phyloP scores from a whole-genome alignment of 2,329 filamentous ascomycete genomes.

The Herpotrichia juniperi region DNA sequence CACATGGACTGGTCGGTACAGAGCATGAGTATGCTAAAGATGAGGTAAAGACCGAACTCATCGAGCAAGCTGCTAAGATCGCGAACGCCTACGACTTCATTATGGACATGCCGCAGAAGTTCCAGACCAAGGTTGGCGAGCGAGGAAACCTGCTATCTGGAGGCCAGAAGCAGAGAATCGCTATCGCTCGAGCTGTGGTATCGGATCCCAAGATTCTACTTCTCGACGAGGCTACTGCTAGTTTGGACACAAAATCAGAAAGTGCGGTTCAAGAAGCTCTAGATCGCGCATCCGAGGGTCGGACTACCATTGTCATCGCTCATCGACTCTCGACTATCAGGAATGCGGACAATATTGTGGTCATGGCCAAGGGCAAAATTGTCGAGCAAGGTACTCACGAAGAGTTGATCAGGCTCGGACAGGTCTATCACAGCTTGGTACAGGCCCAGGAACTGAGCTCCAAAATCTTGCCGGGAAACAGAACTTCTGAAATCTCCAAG shows the following conservation, averaged over 20 bases:
- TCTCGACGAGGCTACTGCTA: slow-evolving; percentile 93
- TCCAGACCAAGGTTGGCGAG: slow-evolving; percentile 94
- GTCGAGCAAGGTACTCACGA: slow-evolving; percentile 92
- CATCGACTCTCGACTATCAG: slow-evolving; percentile 95
- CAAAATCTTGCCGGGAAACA: slow-evolving; percentile 26
- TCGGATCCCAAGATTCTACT: slow-evolving; percentile 91
- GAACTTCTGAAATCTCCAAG: slow-evolving; percentile 22
- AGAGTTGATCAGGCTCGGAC: slow-evolving; percentile 70
- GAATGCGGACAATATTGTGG: slow-evolving; percentile 93
- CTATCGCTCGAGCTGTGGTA: slow-evolving; percentile 88
- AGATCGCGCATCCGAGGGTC: slow-evolving; percentile 80
- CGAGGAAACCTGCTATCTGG: slow-evolving; percentile 90
- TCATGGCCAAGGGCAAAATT: slow-evolving; percentile 85
- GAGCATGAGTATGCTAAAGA: slow-evolving; percentile 67
- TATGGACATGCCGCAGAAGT: slow-evolving; percentile 78
- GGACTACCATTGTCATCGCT: slow-evolving; percentile 95
- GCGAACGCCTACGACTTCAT: slow-evolving; percentile 97
- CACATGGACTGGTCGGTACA: slow-evolving; percentile 88
- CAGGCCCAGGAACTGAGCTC: slow-evolving; percentile 72
- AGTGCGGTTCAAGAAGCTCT: slow-evolving; percentile 92
- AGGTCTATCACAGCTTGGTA: slow-evolving; percentile 84
- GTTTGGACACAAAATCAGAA: slow-evolving; percentile 92
- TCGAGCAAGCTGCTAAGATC: slow-evolving; percentile 83
- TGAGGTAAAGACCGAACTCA: slow-evolving; percentile 71
- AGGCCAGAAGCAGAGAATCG: slow-evolving; percentile 96